phyloP scores from a whole-genome alignment of 202 grass and related monocot species.

The Elaeis oleifera region DNA sequence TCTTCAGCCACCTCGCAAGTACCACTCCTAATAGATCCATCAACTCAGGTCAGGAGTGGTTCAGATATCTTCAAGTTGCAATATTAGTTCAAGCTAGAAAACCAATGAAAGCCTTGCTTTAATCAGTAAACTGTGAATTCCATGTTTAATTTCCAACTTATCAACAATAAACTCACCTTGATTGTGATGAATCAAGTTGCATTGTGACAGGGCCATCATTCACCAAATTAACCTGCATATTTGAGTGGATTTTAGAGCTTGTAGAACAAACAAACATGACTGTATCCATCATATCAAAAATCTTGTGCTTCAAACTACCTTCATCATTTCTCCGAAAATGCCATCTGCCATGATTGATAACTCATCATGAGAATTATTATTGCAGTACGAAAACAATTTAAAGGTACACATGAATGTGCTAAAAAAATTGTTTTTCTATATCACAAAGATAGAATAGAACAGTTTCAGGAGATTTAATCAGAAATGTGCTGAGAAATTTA shows the following conservation, averaged over 20 bases:
- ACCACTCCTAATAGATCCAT: conserved; percentile 23
- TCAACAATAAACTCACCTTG: conserved; percentile 30
- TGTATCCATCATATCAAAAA: conserved; percentile 7
- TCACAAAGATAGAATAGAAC: neutral
- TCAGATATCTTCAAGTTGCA: neutral
- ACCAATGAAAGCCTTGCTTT: neutral
- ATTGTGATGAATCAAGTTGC: conserved; percentile 68
- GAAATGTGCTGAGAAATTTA: too few relatives aligned
- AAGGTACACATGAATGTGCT: neutral
- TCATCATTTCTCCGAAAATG: conserved; percentile 97
- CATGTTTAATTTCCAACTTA: neutral
- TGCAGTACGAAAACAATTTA: neutral
- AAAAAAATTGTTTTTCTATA: neutral
- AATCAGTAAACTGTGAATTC: neutral
- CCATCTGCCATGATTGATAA: conserved; percentile 51
- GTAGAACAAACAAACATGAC: neutral
- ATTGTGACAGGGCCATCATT: conserved; percentile 97
- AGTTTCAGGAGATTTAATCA: neutral
- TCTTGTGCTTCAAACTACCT: conserved; percentile 41
- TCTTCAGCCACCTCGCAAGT: conserved; percentile 20
- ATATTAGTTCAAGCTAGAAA: neutral
- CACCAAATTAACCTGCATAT: conserved; percentile 72
- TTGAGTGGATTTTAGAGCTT: conserved; percentile 9
- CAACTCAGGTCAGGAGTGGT: too few relatives aligned
- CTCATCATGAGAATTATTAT: conserved; percentile 14